Evolutionary conservation across 768 basidiomycete genomes (phyloP).

Genomic region (Trichaptum fuscoviolaceum): DNA sequence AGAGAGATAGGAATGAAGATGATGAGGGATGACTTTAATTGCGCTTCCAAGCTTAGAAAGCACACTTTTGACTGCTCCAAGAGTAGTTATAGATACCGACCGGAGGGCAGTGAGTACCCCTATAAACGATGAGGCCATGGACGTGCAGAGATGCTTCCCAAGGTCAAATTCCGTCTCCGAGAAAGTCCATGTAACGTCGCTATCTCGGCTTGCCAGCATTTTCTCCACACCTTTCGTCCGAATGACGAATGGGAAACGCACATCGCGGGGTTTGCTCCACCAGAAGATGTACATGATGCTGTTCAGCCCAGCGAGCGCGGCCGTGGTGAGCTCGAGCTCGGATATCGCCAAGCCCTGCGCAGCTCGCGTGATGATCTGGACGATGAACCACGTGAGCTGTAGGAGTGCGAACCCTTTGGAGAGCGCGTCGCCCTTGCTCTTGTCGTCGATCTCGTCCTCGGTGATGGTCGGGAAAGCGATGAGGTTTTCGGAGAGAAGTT

Average conservation of each 20-base stretch:
- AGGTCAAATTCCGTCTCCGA: background rate
- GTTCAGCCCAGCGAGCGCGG: background rate
- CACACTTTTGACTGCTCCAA: background rate
- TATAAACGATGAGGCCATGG: background rate
- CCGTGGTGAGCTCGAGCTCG: background rate
- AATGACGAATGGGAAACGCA: slow-evolving; percentile 4
- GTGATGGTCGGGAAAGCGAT: background rate
- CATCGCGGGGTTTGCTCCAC: slow-evolving; percentile 10
- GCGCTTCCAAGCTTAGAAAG: too few relatives aligned
- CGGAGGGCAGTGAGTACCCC: background rate
- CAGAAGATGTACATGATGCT: slow-evolving; percentile 8
- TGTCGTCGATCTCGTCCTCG: background rate
- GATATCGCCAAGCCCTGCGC: background rate
- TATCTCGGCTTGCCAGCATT: background rate
- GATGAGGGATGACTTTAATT: too few relatives aligned
- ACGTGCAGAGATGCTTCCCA: background rate
- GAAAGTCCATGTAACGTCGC: background rate
- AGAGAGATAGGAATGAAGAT: too few relatives aligned
- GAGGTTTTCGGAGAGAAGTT: background rate
- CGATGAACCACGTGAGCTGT: background rate
- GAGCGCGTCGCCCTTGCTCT: background rate
- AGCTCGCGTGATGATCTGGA: background rate
- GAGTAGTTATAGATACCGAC: background rate
- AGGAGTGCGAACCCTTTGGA: background rate
- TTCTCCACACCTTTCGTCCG: background rate